phyloP scores from a whole-genome alignment of 768 basidiomycete genomes.

The Boletales sp. region DNA sequence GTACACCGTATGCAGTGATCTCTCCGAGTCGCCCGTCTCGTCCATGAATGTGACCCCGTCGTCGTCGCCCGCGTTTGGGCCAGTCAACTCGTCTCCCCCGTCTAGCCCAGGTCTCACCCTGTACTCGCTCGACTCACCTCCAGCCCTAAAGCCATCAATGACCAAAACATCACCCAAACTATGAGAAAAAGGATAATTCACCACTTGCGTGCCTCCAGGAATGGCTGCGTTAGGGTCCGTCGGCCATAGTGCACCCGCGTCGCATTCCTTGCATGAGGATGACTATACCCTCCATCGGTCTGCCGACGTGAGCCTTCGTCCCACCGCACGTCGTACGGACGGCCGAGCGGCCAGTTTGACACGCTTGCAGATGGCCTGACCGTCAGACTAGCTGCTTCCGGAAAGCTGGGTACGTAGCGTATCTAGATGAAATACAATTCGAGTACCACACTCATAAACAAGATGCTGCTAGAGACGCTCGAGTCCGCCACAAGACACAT shows the following conservation, averaged over 20 bases:
- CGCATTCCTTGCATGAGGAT: conserved; percentile 25
- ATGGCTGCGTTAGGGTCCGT: conserved; percentile 10
- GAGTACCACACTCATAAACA: too few species aligned
- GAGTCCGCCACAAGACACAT: too few species aligned
- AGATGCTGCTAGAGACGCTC: too few species aligned
- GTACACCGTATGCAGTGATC: too few species aligned
- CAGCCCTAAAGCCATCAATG: conserved; percentile 40
- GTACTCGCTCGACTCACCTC: conserved; percentile 31
- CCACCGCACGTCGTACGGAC: conserved; percentile 13
- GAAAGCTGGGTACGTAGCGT: too few species aligned
- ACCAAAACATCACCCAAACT: conserved; percentile 40
- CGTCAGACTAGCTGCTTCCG: too few species aligned
- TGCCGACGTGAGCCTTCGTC: conserved; percentile 4
- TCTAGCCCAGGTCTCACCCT: conserved; percentile 30
- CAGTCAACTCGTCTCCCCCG: conserved; percentile 36
- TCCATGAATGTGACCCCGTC: conserved; percentile 41
- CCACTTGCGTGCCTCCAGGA: conserved; percentile 21
- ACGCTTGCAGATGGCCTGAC: too few species aligned
- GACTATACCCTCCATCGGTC: conserved; percentile 14
- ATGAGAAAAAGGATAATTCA: conserved; percentile 37
- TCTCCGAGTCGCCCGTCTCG: conserved; percentile 9
- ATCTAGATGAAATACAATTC: too few species aligned
- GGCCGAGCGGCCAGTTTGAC: too few species aligned
- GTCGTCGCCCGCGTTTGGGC: conserved; percentile 43
- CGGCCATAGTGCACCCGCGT: conserved; percentile 11